These are phyloP conservation scores for Podaxis rugospora DNA, from an alignment of 768 basidiomycete species.

Conservation along the genomic window DNA sequence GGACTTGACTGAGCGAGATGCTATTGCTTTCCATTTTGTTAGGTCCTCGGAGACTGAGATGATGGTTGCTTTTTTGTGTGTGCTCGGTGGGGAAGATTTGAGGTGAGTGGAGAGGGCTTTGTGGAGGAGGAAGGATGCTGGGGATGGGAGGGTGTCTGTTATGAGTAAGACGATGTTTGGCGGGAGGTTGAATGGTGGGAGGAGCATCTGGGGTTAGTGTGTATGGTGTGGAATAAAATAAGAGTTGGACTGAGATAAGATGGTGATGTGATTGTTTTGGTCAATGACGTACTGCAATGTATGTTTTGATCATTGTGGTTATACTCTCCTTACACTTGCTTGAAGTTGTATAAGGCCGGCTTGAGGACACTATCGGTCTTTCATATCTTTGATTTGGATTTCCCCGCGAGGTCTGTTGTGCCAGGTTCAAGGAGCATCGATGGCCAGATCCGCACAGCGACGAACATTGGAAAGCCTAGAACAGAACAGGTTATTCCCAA, in stretches of 20 bases:
- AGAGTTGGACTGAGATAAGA: background rate
- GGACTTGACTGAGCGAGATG: conserved; percentile 55
- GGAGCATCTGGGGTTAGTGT: background rate
- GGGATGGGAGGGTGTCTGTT: conserved; percentile 66
- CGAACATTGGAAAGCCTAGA: no score
- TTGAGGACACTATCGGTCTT: no score
- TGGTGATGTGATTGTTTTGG: background rate
- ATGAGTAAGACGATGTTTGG: conserved; percentile 53
- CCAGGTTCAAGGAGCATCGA: no score
- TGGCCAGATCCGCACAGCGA: no score
- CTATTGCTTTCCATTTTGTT: conserved; percentile 58
- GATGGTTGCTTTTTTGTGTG: conserved; percentile 34
- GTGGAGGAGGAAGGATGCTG: conserved; percentile 72
- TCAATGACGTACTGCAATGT: no score
- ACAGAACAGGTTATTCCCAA: no score
- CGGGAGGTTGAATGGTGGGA: conserved; percentile 51
- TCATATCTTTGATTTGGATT: no score
- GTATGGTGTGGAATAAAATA: no score
- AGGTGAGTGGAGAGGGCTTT: conserved; percentile 45
- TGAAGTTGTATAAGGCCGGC: no score
- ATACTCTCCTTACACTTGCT: no score
- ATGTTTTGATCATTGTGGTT: no score
- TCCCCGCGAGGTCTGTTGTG: no score
- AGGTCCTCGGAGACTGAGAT: conserved; percentile 56
- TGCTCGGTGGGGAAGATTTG: conserved; percentile 32